Base-by-base conservation (phyloP, 2,329 filamentous ascomycete species). In the Metarhizium robertsii region DNA sequence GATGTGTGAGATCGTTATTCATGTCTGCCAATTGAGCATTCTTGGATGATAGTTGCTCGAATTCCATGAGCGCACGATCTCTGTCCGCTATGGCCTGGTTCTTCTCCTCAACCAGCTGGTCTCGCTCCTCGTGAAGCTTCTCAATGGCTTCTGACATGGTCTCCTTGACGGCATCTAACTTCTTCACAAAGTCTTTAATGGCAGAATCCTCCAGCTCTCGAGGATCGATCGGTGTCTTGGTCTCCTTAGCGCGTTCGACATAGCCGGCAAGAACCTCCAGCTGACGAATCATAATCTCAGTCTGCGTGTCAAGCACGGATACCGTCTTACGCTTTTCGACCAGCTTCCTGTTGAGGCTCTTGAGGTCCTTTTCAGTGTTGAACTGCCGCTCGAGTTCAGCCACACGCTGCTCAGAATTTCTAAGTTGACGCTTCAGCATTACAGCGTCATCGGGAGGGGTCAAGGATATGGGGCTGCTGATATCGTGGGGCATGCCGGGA, bases 271-370 rank as follows among this genome's bases (percentile, higher is more conserved):
- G 81, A 42, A 92, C 87, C 66, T 95, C 90, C 18, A 97, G 77
- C 69, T 97, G 91, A 45, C 89, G 87, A 64, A 97, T 89, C 73
- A 96, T 92, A 69, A 97, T 92, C 71, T 97, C 92, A 52, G 91
- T 90, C 71, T 96, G 90, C 0, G 92, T 92, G 68, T 97, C 92
- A 53, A 97, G 77, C 18, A 95, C 88, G 6, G 92, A 92, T 69
- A 99, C 94, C 0, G 94, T 97, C 65, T 95, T 96, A 57, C 94
- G 82, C 75, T 97, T 97, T 71, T 97, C 92, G 40, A 88, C 80
- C 29, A 97, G 76, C 67, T 92, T 92, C 63, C 87, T 91, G 70
- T 95, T 95, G 34, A 95, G 84, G 63, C 85, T 87, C 71, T 87
- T 87, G 29, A 85, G 69, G 56, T 84, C 81, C 61, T 83, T 83